Evolutionary conservation across 768 basidiomycete genomes (phyloP), one percentile per base, ranked within the genome.

Genomic region (Asterophora lycoperdoides): DNA sequence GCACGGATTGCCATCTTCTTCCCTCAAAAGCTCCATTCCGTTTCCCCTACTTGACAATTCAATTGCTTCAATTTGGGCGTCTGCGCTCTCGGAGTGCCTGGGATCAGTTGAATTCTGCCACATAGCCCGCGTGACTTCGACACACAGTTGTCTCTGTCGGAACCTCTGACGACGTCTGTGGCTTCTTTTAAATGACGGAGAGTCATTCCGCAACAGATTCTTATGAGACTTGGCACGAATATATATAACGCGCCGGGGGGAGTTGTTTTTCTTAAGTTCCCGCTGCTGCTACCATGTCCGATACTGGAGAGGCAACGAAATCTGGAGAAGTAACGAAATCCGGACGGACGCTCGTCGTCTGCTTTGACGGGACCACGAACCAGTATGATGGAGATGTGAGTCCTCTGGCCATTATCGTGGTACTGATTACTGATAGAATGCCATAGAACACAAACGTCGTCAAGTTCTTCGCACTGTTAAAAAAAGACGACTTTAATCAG

Each of bases 311-410:
- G 39, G 49, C 46, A 17, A 46, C 51, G 8, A 56, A 51, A 45
- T 17, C 33, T 46, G 53, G 41, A 20, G 51, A 56, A 36, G 49
- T 48, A 17, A 46, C 51, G 8, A 56, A 51, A 45, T 17, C 51
- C 29, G 51, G 45, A 13, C 46, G 55, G 33, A 50, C 55, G 13
- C 52, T 56, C 20, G 8, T 56, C n/a, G 45, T 83, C 23, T 80
- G 78, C 59, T 83, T 83, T 54, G 81, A 83, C 51, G 81, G 81
- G n/a, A 83, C 81, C 5, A 56, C 66, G 1, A 64, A 64, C 33
- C 69, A 74, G 46, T 82, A 72, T 48, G 57, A 64, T 44, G 61
- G 64, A 8, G 50, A 49, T 44, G 79, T 77, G 49, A 19, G 73
- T 48, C 8, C 19, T 48, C n/a, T 19, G 18, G 6, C 13, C 23